Percentiles rank a stretch among this genome's conserved stretches.
Conservation (phyloP, 805 yeast species). For the Dipodascus albidus region DNA sequence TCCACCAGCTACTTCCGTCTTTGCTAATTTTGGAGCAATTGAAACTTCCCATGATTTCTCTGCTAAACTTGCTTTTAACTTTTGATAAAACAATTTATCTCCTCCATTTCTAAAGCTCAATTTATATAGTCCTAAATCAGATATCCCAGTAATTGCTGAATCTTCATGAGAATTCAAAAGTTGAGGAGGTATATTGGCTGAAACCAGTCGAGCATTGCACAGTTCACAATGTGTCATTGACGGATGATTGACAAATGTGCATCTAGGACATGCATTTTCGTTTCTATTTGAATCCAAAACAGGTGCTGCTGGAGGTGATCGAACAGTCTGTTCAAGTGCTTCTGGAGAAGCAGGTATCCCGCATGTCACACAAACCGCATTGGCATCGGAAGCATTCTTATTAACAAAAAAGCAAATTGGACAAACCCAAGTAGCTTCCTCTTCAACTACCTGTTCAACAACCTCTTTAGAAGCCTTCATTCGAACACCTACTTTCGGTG, state of each 20-base stretch:
- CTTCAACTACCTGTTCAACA: slow-evolving; percentile 4
- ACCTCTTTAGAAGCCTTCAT: slow-evolving; percentile 17
- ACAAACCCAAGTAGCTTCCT: slow-evolving; percentile 56
- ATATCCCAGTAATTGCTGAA: slow-evolving; percentile 13
- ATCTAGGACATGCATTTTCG: slow-evolving; percentile 35
- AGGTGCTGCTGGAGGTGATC: slow-evolving; percentile 1
- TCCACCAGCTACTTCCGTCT: slow-evolving; percentile 13
- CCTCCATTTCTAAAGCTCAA: slow-evolving; percentile 71
- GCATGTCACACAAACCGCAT: slow-evolving; percentile 42
- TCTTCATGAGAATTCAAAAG: slow-evolving; percentile 13
- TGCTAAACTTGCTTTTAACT: slow-evolving; percentile 35
- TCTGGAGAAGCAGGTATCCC: slow-evolving; percentile 40
- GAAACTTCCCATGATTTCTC: slow-evolving; percentile 36
- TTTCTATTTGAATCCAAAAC: slow-evolving; percentile 1
- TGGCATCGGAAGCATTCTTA: slow-evolving; percentile 27
- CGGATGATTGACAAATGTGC: slow-evolving; percentile 80
- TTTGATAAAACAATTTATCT: slow-evolving; percentile 39
- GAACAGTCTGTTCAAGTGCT: slow-evolving; percentile 9
- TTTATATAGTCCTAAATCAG: slow-evolving; percentile 27
- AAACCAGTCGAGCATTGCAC: slow-evolving; percentile 53
- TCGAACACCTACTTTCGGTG: slow-evolving; percentile 58
- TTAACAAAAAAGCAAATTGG: slow-evolving; percentile 79
- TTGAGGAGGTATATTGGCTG: slow-evolving; percentile 20
- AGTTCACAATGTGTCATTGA: slow-evolving; percentile 71
- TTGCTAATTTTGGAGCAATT: not conserved